phyloP scores from a whole-genome alignment of 768 basidiomycete genomes.

The Fibroporia radiculosa region DNA sequence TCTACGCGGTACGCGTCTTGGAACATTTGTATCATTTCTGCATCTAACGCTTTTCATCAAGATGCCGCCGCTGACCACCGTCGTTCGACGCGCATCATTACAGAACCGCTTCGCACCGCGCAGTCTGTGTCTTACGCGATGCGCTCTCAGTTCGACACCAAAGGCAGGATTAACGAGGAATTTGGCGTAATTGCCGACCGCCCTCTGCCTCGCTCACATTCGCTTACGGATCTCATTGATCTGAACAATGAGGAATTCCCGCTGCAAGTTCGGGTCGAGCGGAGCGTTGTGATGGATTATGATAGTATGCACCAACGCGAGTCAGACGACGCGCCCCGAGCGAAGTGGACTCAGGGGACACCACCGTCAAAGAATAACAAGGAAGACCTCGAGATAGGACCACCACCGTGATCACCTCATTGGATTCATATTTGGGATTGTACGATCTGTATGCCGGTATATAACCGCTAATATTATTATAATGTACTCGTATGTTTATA shows the following conservation, averaged over 20 bases:
- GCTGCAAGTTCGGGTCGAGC: constrained; percentile 18
- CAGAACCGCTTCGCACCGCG: constrained; percentile 8
- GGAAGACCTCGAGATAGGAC: too few relatives aligned
- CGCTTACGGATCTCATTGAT: constrained; percentile 1
- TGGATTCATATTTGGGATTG: too few relatives aligned
- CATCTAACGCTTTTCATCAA: neutral
- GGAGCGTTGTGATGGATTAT: constrained; percentile 13
- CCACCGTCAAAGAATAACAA: neutral
- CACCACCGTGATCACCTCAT: too few relatives aligned
- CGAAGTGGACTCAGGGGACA: constrained; percentile 7
- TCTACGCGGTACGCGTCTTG: constrained; percentile 20
- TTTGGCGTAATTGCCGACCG: neutral
- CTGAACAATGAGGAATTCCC: constrained; percentile 6
- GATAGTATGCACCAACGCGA: constrained; percentile 12
- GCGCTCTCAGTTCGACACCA: constrained; percentile 15
- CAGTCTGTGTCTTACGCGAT: constrained; percentile 13
- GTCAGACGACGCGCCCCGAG: constrained; percentile 13
- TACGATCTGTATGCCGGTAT: too few relatives aligned
- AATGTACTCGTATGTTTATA: too few relatives aligned
- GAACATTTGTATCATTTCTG: neutral
- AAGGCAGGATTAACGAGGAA: constrained; percentile 6
- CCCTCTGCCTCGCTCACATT: neutral
- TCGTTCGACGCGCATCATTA: constrained; percentile 11
- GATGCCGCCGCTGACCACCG: constrained; percentile 16
- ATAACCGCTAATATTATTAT: too few relatives aligned